Evolutionary conservation across 73 alveolate genomes (phyloP).

Genomic region (Breviolum minutum): DNA sequence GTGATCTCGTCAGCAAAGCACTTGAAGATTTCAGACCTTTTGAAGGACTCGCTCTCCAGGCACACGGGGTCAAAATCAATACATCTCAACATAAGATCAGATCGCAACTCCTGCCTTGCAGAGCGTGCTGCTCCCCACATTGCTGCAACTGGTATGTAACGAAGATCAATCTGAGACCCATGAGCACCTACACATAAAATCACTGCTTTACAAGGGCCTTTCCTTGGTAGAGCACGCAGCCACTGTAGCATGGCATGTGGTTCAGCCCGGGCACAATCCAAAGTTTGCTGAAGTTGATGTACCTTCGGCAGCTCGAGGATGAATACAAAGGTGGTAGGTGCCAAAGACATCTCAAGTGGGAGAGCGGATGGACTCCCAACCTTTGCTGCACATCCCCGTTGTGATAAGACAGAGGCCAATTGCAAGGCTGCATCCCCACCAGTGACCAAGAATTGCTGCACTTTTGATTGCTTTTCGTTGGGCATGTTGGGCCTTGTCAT

Average conservation of each 20-base stretch:
- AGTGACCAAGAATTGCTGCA: slow-evolving; percentile 1
- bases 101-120: slow-evolving; percentile 35
- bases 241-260: slow-evolving; percentile 49
- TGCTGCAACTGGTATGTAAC: slow-evolving; percentile 19
- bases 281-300: background rate
- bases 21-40: background rate
- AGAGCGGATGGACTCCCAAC: background rate
- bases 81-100: background rate
- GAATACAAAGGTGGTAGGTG: background rate
- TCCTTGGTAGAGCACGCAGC: slow-evolving; percentile 37
- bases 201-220: slow-evolving; percentile 9
- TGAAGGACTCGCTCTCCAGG: background rate
- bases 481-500: background rate
- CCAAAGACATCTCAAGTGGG: background rate
- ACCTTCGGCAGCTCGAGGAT: background rate
- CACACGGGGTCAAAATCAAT: background rate
- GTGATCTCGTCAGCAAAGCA: slow-evolving; percentile 26
- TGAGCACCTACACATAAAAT: slow-evolving; percentile 33
- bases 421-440: background rate
- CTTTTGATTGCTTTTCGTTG: background rate
- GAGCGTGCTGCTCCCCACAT: slow-evolving; percentile 78
- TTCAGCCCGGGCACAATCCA: background rate
- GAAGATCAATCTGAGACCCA: background rate
- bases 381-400: slow-evolving; percentile 9
- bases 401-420: background rate